phyloP scores from a whole-genome alignment of 495 filamentous ascomycete species.

The Penicillium fimorum region DNA sequence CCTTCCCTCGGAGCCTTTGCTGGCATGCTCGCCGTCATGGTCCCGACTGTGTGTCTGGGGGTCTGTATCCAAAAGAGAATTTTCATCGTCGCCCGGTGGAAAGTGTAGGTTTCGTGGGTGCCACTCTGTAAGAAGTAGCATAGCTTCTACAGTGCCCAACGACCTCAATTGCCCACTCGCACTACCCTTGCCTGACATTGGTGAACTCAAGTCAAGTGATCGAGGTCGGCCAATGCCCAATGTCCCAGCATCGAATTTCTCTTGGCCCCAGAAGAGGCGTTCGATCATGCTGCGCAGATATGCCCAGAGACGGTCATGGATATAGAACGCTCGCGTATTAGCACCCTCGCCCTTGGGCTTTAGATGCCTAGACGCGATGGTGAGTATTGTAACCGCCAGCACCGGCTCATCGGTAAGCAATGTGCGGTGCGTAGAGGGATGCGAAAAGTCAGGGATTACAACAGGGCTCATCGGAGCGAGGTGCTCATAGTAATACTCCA shows the following conservation, averaged over 20 bases:
- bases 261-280: slow-evolving; percentile 90
- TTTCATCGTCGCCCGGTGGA: slow-evolving; percentile 79
- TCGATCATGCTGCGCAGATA: slow-evolving; percentile 93
- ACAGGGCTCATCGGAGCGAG: slow-evolving; percentile 91
- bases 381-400: slow-evolving; percentile 82
- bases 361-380: slow-evolving; percentile 84
- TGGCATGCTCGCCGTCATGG: slow-evolving; percentile 35
- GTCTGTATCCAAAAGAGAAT: slow-evolving; percentile 56
- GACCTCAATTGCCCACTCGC: slow-evolving; percentile 78
- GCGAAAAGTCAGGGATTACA: slow-evolving; percentile 77
- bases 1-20: slow-evolving; percentile 49
- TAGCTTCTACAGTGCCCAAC: slow-evolving; percentile 86
- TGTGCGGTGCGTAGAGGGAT: slow-evolving; percentile 67
- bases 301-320: slow-evolving; percentile 94
- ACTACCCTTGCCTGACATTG: slow-evolving; percentile 50
- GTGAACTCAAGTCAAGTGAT: slow-evolving; percentile 57
- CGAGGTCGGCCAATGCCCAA: slow-evolving; percentile 69
- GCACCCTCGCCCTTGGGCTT: slow-evolving; percentile 77
- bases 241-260: slow-evolving; percentile 86
- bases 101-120: slow-evolving; percentile 94
- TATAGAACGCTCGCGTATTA: slow-evolving; percentile 78
- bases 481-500: slow-evolving; percentile 90
- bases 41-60: slow-evolving; percentile 41
- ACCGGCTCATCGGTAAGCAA: slow-evolving; percentile 89
- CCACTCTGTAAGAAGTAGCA: slow-evolving; percentile 95